Conservation (phyloP, 2,329 filamentous ascomycete species). For the Alternaria novae-zelandiae region DNA sequence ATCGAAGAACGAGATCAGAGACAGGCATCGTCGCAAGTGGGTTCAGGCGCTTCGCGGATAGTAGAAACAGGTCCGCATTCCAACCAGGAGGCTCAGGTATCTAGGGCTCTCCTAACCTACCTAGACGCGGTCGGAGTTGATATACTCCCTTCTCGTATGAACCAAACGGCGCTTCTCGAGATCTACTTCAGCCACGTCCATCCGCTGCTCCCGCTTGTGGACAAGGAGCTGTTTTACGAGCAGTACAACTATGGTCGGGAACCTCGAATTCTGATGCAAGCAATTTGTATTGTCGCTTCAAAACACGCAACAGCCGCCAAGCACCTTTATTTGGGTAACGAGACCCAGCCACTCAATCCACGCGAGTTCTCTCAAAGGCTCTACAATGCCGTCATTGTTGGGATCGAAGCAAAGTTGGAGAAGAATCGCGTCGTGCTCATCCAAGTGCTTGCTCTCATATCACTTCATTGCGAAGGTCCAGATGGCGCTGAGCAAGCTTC, state of each 20-base stretch:
- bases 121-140: constrained; percentile 47
- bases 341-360: constrained; percentile 43
- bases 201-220: constrained; percentile 55
- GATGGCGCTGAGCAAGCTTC: constrained; percentile 57
- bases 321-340: constrained; percentile 49
- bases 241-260: constrained; percentile 45
- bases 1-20: constrained; percentile 40
- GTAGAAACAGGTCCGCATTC: constrained; percentile 41
- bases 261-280: constrained; percentile 51
- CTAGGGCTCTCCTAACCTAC: constrained; percentile 45
- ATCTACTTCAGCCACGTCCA: constrained; percentile 56
- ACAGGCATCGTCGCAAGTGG: constrained; percentile 28
- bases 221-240: constrained; percentile 51
- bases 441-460: constrained; percentile 54
- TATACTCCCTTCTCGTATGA: constrained; percentile 43
- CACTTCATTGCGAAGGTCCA: constrained; percentile 55
- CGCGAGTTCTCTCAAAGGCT: constrained; percentile 55
- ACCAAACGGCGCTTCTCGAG: constrained; percentile 50
- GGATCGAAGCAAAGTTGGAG: constrained; percentile 50
- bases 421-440: constrained; percentile 57
- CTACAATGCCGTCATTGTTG: constrained; percentile 52
- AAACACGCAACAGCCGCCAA: constrained; percentile 54
- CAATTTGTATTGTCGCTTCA: constrained; percentile 57
- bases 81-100: constrained; percentile 39
- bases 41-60: constrained; percentile 30